A percentile compares a stretch with the other conserved stretches of the same genome.
Conservation (phyloP, 495 filamentous ascomycete genomes). For the Aspergillus bertholletiae region DNA sequence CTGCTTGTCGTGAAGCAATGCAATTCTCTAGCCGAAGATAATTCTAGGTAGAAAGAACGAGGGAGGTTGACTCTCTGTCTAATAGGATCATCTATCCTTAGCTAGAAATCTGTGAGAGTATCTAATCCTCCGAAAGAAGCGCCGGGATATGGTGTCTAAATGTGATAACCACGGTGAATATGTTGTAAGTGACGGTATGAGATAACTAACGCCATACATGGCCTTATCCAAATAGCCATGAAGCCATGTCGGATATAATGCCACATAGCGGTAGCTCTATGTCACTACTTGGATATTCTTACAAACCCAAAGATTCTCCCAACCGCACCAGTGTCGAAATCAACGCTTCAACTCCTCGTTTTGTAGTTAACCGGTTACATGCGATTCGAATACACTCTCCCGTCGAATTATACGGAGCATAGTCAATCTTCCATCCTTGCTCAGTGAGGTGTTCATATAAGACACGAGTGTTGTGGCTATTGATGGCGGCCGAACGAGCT, state of each 20-base stretch:
- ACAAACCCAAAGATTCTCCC: background rate
- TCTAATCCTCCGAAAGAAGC: too few relatives aligned
- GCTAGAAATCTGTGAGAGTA: too few relatives aligned
- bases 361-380: background rate
- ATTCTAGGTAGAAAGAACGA: too few relatives aligned
- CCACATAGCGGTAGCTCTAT: background rate
- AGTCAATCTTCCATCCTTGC: background rate
- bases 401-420: background rate
- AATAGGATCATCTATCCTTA: too few relatives aligned
- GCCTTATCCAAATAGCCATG: background rate
- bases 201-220: background rate
- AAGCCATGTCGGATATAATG: background rate
- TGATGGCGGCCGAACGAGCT: background rate
- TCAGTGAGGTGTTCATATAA: background rate
- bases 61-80: too few relatives aligned
- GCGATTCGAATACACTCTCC: background rate
- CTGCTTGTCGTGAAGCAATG: background rate
- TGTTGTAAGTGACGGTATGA: background rate
- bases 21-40: too few relatives aligned
- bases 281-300: background rate
- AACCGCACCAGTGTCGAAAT: background rate
- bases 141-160: too few relatives aligned
- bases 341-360: background rate
- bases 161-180: background rate
- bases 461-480: background rate